Conservation (phyloP, 179 eudicot genomes). For the Monotropa hypopitys region DNA sequence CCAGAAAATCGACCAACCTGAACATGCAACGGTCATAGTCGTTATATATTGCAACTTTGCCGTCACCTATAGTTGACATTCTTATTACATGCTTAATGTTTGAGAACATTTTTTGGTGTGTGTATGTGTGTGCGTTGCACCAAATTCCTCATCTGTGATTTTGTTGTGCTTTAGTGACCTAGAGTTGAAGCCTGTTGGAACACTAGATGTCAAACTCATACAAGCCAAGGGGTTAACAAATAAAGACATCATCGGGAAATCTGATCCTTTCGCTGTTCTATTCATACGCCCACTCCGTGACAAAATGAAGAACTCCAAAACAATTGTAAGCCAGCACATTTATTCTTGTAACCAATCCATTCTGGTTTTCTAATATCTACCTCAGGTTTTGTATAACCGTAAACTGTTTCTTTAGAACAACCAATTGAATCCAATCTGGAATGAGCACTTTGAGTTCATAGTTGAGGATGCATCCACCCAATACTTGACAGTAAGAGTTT, state of each 20-base stretch:
- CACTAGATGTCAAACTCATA: slow-evolving; percentile 48
- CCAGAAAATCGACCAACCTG: neutral
- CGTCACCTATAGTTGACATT: neutral
- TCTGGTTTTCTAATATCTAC: slow-evolving; percentile 1
- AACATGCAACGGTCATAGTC: neutral
- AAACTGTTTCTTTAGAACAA: slow-evolving; percentile 27
- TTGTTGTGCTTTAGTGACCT: slow-evolving; percentile 26
- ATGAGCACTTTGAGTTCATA: slow-evolving; percentile 53
- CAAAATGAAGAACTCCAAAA: slow-evolving; percentile 42
- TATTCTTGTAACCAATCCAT: neutral
- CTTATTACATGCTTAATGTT: neutral
- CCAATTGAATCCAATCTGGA: slow-evolving; percentile 55
- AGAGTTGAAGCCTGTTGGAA: slow-evolving; percentile 53
- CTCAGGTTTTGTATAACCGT: neutral
- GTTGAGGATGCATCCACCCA: slow-evolving; percentile 55
- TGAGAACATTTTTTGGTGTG: neutral
- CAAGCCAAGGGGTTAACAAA: slow-evolving; percentile 47
- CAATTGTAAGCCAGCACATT: slow-evolving; percentile 26
- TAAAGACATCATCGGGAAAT: slow-evolving; percentile 53
- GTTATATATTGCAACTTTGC: too few relatives aligned
- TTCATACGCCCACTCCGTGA: slow-evolving; percentile 44
- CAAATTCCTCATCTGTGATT: neutral
- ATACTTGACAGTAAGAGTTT: slow-evolving; percentile 42
- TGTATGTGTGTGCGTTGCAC: neutral
- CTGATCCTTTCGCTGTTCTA: slow-evolving; percentile 48